Conservation (phyloP, 2,329 filamentous ascomycete species). For the Sphaerulina vaccinii region DNA sequence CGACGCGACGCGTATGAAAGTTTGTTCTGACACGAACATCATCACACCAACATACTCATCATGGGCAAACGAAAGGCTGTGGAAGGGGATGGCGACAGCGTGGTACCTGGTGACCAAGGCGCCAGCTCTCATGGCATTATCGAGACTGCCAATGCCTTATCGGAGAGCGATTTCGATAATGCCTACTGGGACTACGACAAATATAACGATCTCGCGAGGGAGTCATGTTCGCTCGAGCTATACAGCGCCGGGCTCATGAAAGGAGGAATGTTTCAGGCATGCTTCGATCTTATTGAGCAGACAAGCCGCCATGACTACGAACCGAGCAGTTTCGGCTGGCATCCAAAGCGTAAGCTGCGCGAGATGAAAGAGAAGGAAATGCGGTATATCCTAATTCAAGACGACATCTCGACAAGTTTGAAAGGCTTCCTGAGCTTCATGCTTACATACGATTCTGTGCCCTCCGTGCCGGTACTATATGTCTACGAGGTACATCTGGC, state of each 20-base stretch:
- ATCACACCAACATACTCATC: neutral
- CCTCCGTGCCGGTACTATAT: constrained; percentile 65
- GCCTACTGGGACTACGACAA: neutral
- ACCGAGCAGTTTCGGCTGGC: constrained; percentile 63
- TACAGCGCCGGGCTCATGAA: constrained; percentile 8
- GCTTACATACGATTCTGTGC: constrained; percentile 65
- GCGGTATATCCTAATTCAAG: constrained; percentile 59
- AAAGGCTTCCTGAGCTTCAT: constrained; percentile 61
- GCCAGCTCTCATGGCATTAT: neutral
- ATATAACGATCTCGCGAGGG: neutral
- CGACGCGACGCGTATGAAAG: neutral
- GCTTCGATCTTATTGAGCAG: constrained; percentile 57
- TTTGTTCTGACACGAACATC: neutral
- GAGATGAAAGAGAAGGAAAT: constrained; percentile 70
- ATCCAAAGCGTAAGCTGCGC: constrained; percentile 56
- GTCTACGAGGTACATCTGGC: constrained; percentile 76
- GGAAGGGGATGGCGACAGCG: neutral
- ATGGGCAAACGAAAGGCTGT: constrained; percentile 23
- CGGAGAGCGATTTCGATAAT: constrained; percentile 6
- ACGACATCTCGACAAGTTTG: constrained; percentile 9
- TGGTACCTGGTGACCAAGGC: neutral
- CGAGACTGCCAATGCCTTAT: constrained; percentile 1
- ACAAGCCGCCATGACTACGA: constrained; percentile 67
- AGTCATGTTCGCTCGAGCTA: neutral
- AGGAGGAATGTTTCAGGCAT: constrained; percentile 43